These are phyloP conservation scores for Galerina sulciceps DNA, from an alignment of 768 basidiomycete species.

Conservation along the genomic window DNA sequence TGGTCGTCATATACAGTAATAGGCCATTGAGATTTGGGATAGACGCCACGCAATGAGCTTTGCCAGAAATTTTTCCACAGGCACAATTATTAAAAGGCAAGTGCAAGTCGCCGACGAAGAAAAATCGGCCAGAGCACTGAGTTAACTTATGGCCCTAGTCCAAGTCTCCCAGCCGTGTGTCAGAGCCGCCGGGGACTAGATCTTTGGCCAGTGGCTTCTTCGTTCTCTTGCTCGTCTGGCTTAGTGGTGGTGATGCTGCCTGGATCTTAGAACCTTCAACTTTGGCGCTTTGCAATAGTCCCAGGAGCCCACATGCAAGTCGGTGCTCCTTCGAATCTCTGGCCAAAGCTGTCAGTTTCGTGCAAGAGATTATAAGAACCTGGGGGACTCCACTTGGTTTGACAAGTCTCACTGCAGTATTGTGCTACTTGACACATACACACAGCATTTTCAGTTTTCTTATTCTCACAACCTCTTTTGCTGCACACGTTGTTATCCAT, in stretches of 20 bases:
- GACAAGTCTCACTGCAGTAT: constrained; percentile 8
- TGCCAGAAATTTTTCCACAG: no score
- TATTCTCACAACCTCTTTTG: constrained; percentile 5
- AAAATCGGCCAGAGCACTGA: no score
- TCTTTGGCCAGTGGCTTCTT: neutral
- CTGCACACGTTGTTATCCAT: neutral
- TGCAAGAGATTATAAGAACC: neutral
- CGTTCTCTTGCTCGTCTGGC: neutral
- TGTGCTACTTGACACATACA: constrained; percentile 1
- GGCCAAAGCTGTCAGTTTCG: neutral
- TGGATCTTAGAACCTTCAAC: neutral
- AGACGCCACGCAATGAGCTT: no score
- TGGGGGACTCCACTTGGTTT: neutral
- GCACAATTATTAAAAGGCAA: no score
- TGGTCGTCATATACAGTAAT: no score
- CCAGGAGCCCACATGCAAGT: neutral
- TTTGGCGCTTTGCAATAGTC: neutral
- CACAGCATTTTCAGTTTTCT: neutral
- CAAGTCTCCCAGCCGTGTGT: neutral
- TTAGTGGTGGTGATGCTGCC: neutral
- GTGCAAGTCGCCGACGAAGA: no score
- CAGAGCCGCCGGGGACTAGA: neutral
- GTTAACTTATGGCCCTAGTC: neutral
- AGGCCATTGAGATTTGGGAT: no score
- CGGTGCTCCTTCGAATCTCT: neutral